Conservation (phyloP, 2,329 filamentous ascomycete species). For the Penicillium sp. region DNA sequence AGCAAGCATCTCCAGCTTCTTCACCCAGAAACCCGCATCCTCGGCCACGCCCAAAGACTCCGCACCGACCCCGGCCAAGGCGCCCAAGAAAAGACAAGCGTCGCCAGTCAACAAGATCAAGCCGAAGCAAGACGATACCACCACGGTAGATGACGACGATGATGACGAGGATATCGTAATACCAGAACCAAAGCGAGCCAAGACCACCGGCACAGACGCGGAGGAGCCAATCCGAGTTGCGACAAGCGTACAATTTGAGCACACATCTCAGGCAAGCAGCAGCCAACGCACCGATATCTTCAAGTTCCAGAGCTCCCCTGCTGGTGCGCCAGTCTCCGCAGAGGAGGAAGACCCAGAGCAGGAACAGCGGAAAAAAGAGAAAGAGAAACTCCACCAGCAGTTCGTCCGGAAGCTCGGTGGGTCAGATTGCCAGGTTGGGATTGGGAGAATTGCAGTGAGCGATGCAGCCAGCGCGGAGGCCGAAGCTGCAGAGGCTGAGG, state of each 20-base stretch:
- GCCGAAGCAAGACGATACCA: slow-evolving; percentile 7
- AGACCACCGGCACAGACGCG: slow-evolving; percentile 24
- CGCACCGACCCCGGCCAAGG: slow-evolving; percentile 5
- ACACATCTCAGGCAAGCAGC: slow-evolving; percentile 36
- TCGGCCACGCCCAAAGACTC: slow-evolving; percentile 14
- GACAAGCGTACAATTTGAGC: slow-evolving; percentile 4
- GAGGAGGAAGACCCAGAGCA: slow-evolving; percentile 45
- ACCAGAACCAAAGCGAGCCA: slow-evolving; percentile 45
- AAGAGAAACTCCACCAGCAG: slow-evolving; percentile 72
- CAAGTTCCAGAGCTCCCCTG: slow-evolving; percentile 56
- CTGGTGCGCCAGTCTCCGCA: slow-evolving; percentile 37
- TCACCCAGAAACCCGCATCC: slow-evolving; percentile 58
- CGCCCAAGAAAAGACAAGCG: slow-evolving; percentile 13
- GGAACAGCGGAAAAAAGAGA: slow-evolving; percentile 57
- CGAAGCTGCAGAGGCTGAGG: slow-evolving; percentile 60
- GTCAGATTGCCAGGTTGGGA: slow-evolving; percentile 73
- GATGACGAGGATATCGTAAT: slow-evolving; percentile 43
- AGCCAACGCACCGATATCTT: slow-evolving; percentile 58
- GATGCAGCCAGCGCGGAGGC: slow-evolving; percentile 54
- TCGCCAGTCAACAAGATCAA: slow-evolving; percentile 10
- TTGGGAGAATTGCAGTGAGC: slow-evolving; percentile 61
- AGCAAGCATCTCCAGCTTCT: slow-evolving; percentile 82
- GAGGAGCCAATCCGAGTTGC: slow-evolving; percentile 11
- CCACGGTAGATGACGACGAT: slow-evolving; percentile 1
- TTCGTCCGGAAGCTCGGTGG: slow-evolving; percentile 90